Conservation (phyloP, 805 yeast species). For the Wickerhamiella nectarea region DNA sequence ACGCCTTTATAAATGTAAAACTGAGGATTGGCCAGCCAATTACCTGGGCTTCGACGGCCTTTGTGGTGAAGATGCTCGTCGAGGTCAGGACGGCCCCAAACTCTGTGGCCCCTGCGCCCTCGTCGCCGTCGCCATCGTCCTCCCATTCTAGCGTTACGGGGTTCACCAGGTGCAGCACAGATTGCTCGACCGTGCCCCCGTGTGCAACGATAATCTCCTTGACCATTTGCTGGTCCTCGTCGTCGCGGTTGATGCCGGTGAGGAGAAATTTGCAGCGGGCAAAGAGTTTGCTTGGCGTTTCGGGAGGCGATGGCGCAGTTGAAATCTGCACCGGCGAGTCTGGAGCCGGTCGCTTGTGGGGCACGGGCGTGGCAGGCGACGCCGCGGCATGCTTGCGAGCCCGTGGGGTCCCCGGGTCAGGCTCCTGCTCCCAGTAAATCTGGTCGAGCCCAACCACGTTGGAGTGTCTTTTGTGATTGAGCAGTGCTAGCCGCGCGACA, state of each 20-base stretch:
- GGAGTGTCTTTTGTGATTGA: background rate
- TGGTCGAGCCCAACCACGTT: background rate
- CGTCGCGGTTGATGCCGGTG: background rate
- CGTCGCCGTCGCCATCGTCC: no score
- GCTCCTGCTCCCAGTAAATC: background rate
- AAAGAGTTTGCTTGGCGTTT: background rate
- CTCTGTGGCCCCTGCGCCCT: no score
- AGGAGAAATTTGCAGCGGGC: background rate
- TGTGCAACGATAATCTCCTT: background rate
- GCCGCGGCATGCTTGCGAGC: no score
- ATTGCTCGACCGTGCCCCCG: background rate
- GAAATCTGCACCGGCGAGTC: background rate
- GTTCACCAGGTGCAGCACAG: background rate
- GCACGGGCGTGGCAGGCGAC: no score
- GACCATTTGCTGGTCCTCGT: background rate
- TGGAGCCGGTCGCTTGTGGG: background rate
- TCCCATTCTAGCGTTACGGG: background rate
- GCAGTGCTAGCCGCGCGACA: background rate
- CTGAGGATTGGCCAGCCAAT: conserved; percentile 79
- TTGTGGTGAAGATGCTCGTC: conserved; percentile 34
- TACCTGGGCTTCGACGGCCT: conserved; percentile 64
- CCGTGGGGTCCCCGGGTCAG: no score
- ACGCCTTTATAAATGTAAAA: conserved; percentile 40
- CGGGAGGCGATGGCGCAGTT: background rate
- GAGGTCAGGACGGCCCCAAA: conserved; percentile 8